phyloP scores from a whole-genome alignment of 2,329 filamentous ascomycete genomes.

The Ophiostoma himal-ulmi region DNA sequence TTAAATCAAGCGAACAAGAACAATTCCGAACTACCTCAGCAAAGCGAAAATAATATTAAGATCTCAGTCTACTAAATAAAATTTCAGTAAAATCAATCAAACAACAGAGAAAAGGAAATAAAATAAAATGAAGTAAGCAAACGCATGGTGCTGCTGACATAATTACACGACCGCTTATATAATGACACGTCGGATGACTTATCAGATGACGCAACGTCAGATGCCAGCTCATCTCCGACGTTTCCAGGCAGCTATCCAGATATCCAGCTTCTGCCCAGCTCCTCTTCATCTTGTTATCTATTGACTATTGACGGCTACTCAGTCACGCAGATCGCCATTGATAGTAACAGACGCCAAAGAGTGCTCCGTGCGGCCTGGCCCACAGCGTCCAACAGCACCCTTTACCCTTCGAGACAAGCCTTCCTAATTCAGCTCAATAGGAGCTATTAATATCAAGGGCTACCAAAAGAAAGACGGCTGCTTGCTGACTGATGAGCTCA shows the following conservation, averaged over 20 bases:
- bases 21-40: background rate
- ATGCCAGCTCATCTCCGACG: constrained; percentile 5
- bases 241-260: constrained; percentile 1
- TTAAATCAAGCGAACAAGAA: no score
- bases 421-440: constrained; percentile 3
- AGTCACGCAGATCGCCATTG: no score
- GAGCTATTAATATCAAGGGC: background rate
- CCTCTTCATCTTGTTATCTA: background rate
- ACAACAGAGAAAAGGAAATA: background rate
- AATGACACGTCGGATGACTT: background rate
- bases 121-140: background rate
- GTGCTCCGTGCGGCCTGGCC: background rate
- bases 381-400: constrained; percentile 4
- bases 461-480: background rate
- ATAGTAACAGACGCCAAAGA: background rate
- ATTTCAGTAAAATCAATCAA: background rate
- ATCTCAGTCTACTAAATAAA: background rate
- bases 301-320: background rate
- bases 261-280: background rate
- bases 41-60: background rate
- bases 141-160: background rate
- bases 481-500: constrained; percentile 2
- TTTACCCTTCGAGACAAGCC: background rate
- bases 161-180: background rate
- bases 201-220: background rate